phyloP scores from a whole-genome alignment of 805 yeast species.

The Nakazawaea sp. region DNA sequence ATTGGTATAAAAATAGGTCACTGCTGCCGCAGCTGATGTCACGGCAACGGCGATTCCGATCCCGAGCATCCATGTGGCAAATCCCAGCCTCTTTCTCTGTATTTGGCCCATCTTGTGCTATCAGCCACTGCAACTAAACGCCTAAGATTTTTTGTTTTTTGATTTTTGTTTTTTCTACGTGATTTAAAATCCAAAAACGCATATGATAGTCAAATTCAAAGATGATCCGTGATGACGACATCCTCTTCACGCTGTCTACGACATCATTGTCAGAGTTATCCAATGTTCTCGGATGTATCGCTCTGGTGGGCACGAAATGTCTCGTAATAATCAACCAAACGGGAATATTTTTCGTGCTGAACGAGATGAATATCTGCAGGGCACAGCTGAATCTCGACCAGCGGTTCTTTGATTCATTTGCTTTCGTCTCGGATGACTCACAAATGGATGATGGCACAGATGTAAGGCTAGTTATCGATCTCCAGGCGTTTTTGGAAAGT shows the following conservation, averaged over 20 bases:
- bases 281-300: slow-evolving; percentile 34
- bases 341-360: slow-evolving; percentile 46
- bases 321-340: slow-evolving; percentile 32
- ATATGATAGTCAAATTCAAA: too few relatives aligned
- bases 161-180: too few relatives aligned
- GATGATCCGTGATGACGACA: too few relatives aligned
- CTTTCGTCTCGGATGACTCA: slow-evolving; percentile 15
- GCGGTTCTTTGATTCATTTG: slow-evolving; percentile 26
- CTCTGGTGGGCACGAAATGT: slow-evolving; percentile 28
- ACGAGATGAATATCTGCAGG: slow-evolving; percentile 35
- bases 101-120: too few relatives aligned
- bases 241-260: slow-evolving; percentile 32
- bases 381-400: slow-evolving; percentile 30
- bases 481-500: slow-evolving; percentile 42
- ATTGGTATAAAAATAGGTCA: too few relatives aligned
- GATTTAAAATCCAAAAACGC: too few relatives aligned
- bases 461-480: slow-evolving; percentile 33
- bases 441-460: slow-evolving; percentile 1
- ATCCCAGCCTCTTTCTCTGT: too few relatives aligned
- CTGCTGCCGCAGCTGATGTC: too few relatives aligned
- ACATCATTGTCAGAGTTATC: slow-evolving; percentile 38
- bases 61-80: too few relatives aligned
- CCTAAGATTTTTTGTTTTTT: too few relatives aligned
- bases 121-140: too few relatives aligned
- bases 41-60: too few relatives aligned